Percentiles rank a stretch among this genome's conserved stretches.
phyloP scores from a whole-genome alignment of 352 stramenopile genomes.

The Globisporangium radiosum region DNA sequence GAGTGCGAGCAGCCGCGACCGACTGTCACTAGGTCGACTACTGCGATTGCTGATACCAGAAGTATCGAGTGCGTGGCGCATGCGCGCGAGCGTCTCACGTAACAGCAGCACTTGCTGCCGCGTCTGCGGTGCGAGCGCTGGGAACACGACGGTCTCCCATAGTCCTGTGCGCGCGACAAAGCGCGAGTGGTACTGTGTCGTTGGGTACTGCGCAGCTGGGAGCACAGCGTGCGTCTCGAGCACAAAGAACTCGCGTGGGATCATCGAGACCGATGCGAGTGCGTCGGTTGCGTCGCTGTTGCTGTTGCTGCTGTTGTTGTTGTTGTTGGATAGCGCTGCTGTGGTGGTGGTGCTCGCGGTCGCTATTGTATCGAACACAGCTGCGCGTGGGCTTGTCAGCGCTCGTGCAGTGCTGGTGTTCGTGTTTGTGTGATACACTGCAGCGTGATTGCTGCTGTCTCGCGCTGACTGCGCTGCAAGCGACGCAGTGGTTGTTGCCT shows the following conservation, averaged over 20 bases:
- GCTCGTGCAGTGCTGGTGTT: too few species aligned
- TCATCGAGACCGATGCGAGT: slow-evolving; percentile 32
- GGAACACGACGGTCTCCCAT: slow-evolving; percentile 77
- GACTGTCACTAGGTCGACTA: background rate
- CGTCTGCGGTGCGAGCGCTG: slow-evolving; percentile 50
- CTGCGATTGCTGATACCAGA: too few species aligned
- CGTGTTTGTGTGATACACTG: too few species aligned
- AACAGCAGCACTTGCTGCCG: slow-evolving; percentile 67
- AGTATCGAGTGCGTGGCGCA: slow-evolving; percentile 20
- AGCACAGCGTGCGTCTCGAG: slow-evolving; percentile 66
- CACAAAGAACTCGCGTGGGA: slow-evolving; percentile 76
- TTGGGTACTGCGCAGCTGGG: slow-evolving; percentile 38
- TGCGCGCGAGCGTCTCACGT: slow-evolving; percentile 47
- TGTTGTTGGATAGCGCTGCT: too few species aligned
- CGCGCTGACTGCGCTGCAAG: too few species aligned
- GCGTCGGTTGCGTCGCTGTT: background rate
- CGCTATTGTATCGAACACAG: too few species aligned
- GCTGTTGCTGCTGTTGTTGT: background rate
- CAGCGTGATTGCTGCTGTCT: too few species aligned
- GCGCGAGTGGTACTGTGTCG: slow-evolving; percentile 51
- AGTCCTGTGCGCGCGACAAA: slow-evolving; percentile 22
- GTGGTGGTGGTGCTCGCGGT: too few species aligned
- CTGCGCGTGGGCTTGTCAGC: too few species aligned
- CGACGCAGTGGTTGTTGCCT: too few species aligned
- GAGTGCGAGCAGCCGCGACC: slow-evolving; percentile 9